Evolutionary conservation across 352 stramenopile species (phyloP), one percentile per base, ranked within the genome.

Genomic region (Pythium aristosporum): DNA sequence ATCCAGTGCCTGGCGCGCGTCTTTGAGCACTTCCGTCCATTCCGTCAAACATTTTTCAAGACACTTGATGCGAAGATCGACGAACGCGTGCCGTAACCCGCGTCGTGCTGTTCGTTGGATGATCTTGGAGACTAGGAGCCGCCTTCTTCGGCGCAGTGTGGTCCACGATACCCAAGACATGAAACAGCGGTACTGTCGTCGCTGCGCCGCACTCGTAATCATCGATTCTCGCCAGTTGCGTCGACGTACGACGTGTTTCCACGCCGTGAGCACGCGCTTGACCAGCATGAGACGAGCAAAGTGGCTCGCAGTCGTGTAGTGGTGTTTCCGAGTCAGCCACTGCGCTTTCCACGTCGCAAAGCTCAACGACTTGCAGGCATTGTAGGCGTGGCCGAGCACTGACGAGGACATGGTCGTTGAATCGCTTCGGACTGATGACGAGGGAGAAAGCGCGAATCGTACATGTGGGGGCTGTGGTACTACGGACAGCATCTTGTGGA

Each of bases 11-110:
- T 47, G 10, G 10, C 76, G 74, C 1, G 78, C 72, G 13, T 72
- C 43, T 41, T 73, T 72, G n/a, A 85, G 71, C 9, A 77, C 71
- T 20, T 73, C 56, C 2, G 67, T 50, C 78, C 78, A 87, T 28
- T 83, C 72, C 8, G 68, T 36, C 21, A 71, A 53, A 42, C 50
- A 63, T 11, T 64, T 66, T 42, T 81, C 65, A 0, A 73, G 42
- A 39, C 75, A 79, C 18, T 70, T 66, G 44, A 87, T 15, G 10
- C 75, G 69, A 5, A 82, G 57, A 0, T 47, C 51, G 7, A 57
- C 55, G 8, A 84, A 69, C 5, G 43, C 49, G 5, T 41, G 48
- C 6, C 37, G 51, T 1, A 75, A 18, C 0, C 53, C 3, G 13
- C 30, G 50, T 12, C 37, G 42, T 5, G 13, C 8, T 12, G 39